A percentile compares a stretch with the other conserved stretches of the same genome.
Conservation (phyloP, 345 rosid genomes). For the Eucalyptus erythrocorys region DNA sequence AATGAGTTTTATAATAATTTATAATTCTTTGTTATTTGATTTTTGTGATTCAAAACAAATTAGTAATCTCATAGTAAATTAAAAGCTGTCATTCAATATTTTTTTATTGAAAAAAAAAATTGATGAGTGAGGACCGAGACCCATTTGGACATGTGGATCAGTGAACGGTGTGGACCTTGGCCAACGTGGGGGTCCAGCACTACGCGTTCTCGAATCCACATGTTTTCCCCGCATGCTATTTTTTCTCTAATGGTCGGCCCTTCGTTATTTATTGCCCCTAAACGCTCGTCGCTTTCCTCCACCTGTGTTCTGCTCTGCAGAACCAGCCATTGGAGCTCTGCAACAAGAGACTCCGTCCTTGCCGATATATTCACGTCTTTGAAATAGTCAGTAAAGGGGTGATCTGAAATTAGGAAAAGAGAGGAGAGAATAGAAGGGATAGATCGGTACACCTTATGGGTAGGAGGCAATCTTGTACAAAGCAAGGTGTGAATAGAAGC, state of each 20-base stretch:
- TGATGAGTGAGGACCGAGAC: not conserved
- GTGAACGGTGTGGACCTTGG: not conserved
- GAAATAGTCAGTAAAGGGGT: not conserved
- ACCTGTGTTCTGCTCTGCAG: not conserved
- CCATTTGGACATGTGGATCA: not conserved
- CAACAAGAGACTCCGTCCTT: not conserved
- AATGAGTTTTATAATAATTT: too few relatives aligned
- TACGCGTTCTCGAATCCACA: not conserved
- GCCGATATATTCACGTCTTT: not conserved
- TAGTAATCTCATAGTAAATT: too few relatives aligned
- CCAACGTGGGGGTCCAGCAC: not conserved
- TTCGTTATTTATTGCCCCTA: not conserved
- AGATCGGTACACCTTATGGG: not conserved
- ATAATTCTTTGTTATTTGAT: too few relatives aligned
- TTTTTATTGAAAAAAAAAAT: not conserved
- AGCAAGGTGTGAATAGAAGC: constrained; percentile 19
- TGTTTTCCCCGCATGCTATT: not conserved
- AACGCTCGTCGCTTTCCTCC: not conserved
- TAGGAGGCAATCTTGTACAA: constrained; percentile 22
- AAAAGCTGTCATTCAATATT: too few relatives aligned
- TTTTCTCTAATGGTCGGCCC: not conserved
- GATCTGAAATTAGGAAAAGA: not conserved
- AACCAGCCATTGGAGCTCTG: not conserved
- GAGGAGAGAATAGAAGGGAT: not conserved
- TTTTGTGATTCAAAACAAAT: too few relatives aligned